Evolutionary conservation across 2,329 filamentous ascomycete species (phyloP), one percentile per base, ranked within the genome.

Genomic region (Neopestalotiopsis sp.): DNA sequence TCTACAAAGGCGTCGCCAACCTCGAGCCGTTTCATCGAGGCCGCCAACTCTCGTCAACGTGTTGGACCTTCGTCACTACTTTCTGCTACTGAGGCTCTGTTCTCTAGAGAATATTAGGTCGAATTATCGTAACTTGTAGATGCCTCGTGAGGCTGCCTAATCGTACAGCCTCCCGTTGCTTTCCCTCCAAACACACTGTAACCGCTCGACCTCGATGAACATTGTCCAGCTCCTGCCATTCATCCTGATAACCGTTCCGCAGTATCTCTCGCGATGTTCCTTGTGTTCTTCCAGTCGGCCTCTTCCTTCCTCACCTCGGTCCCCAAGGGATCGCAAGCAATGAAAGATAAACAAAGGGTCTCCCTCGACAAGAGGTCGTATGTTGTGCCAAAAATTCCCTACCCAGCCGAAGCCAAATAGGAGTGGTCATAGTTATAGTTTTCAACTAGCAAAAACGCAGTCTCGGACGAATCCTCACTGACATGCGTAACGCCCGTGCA

Each of bases 371-470:
- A 70, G 73, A 73, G 77, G 59, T 62, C 12, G 59, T 40, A 32
- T 62, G 20, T n/a, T 77, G 76, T 86, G 88, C 84, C 91, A 94
- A 94, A 94, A 91, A 94, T 94, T 94, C 92, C 91, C 87, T 87
- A 84, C 83, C 88, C 88, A 87, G 86, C 87, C 84, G 85, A 87
- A 88, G 87, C 90, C 89, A 88, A 87, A 77, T 83, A 87, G 85
- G 86, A 94, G 92, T 86, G 86, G 91, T 93, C 91, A 92, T 88
- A 62, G 86, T 86, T 87, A 86, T 92, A 93, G 91, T 92, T 93
- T 92, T 92, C 91, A 93, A 93, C 91, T 92, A 94, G 92, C 92
- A 94, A 93, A 92, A 93, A 93, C 87, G 88, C 88, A 88, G 89
- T 89, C 91, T 94, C 92, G 89, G 92, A 94, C 90, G 88, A 90